A percentile compares a stretch with the other conserved stretches of the same genome.
Conservation (phyloP, 2,329 filamentous ascomycete genomes). For the Trichoderma gracile region DNA sequence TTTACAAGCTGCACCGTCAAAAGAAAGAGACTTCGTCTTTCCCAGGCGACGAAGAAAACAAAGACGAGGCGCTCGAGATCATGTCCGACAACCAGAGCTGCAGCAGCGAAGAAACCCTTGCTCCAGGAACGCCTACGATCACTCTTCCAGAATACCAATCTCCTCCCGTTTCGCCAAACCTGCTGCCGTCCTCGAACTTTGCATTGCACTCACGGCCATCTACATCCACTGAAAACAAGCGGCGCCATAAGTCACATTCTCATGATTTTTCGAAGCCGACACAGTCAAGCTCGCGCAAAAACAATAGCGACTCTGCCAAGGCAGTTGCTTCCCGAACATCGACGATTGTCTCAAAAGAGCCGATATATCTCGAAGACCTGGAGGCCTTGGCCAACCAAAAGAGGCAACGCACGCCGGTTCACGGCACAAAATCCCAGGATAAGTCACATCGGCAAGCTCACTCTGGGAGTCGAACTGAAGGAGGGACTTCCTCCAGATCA, state of each 20-base stretch:
- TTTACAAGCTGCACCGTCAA: constrained; percentile 60
- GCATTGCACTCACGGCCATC: neutral
- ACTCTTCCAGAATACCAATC: constrained; percentile 1
- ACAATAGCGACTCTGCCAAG: constrained; percentile 13
- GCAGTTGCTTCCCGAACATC: constrained; percentile 15
- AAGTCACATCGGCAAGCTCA: constrained; percentile 13
- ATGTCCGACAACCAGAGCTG: neutral
- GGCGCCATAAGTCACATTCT: neutral
- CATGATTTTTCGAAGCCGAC: constrained; percentile 24
- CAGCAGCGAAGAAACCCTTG: constrained; percentile 7
- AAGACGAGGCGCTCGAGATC: constrained; percentile 32
- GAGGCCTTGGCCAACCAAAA: constrained; percentile 48
- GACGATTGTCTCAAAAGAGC: constrained; percentile 30
- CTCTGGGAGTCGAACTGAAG: constrained; percentile 37
- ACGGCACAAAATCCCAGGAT: constrained; percentile 15
- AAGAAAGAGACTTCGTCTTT: constrained; percentile 48
- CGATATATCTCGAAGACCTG: constrained; percentile 10
- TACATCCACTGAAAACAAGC: neutral
- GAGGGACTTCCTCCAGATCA: constrained; percentile 28
- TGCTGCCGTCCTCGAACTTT: neutral
- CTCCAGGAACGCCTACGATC: constrained; percentile 13
- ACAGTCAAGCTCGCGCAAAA: constrained; percentile 19
- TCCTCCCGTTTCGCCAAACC: constrained; percentile 13
- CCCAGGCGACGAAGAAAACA: constrained; percentile 37
- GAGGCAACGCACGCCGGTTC: constrained; percentile 43